phyloP scores from a whole-genome alignment of 345 rosid species.

The Erodium maritimum region DNA sequence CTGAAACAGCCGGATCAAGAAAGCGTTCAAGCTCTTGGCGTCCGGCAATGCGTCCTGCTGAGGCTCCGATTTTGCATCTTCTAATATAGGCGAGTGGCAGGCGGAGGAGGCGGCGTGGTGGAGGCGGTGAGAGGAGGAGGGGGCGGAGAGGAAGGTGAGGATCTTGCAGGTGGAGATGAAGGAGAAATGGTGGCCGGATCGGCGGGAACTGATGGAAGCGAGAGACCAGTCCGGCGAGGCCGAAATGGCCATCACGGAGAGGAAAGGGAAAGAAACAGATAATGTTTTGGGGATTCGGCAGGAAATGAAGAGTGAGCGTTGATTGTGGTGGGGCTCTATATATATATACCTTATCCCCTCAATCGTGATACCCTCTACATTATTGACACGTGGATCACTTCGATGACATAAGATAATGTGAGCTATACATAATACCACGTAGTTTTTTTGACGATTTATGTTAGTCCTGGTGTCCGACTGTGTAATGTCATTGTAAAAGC shows the following conservation, averaged over 20 bases:
- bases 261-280: not conserved
- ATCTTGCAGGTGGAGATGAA: constrained; percentile 18
- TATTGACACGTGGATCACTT: too few relatives aligned
- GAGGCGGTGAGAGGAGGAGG: constrained; percentile 16
- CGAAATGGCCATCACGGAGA: constrained; percentile 32
- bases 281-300: not conserved
- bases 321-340: not conserved
- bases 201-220: constrained; percentile 18
- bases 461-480: too few relatives aligned
- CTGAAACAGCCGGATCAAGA: constrained; percentile 29
- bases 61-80: constrained; percentile 18
- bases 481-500: too few relatives aligned
- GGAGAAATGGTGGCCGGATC: constrained; percentile 8
- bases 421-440: not conserved
- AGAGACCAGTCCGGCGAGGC: constrained; percentile 30
- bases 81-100: constrained; percentile 37
- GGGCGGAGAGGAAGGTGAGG: constrained; percentile 14
- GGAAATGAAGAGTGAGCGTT: too few relatives aligned
- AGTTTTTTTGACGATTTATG: too few relatives aligned
- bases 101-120: constrained; percentile 18
- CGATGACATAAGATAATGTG: too few relatives aligned
- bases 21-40: constrained; percentile 23
- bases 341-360: constrained; percentile 13
- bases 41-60: constrained; percentile 17
- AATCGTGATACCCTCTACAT: too few relatives aligned